Evolutionary conservation across 2,329 filamentous ascomycete genomes (phyloP).

Genomic region (Septoria linicola): DNA sequence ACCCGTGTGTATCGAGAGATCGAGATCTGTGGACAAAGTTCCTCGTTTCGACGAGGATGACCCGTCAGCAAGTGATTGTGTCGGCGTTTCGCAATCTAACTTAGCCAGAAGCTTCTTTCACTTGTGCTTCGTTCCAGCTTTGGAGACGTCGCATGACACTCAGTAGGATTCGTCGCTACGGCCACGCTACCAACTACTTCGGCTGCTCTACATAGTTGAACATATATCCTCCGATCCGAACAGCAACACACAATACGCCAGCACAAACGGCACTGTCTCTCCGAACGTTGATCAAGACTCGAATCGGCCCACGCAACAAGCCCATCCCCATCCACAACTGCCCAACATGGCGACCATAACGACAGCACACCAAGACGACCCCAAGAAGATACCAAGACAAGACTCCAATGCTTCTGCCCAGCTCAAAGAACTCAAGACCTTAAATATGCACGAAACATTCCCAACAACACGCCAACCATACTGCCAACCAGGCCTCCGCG

Average conservation of each 20-base stretch:
- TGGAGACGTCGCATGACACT: not conserved
- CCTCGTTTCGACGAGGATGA: not conserved
- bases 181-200: not conserved
- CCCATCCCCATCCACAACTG: not conserved
- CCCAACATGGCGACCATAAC: constrained; percentile 1
- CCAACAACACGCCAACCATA: constrained; percentile 24
- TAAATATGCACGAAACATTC: not conserved
- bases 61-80: not conserved
- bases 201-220: not conserved
- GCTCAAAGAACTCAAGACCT: not conserved
- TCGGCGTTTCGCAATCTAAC: constrained; percentile 3
- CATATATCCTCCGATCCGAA: not conserved
- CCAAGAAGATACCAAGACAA: constrained; percentile 6
- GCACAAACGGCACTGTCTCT: not conserved
- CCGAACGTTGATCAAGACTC: not conserved
- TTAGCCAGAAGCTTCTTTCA: not conserved
- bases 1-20: not conserved
- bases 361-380: not conserved
- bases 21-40: not conserved
- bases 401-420: constrained; percentile 3
- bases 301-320: constrained; percentile 5
- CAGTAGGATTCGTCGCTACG: not conserved
- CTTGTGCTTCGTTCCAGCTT: not conserved
- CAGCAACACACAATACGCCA: not conserved
- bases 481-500: constrained; percentile 40